Percentiles rank a stretch among this genome's conserved stretches.
Conservation (phyloP, 805 yeast genomes). For the Candida suzukii region DNA sequence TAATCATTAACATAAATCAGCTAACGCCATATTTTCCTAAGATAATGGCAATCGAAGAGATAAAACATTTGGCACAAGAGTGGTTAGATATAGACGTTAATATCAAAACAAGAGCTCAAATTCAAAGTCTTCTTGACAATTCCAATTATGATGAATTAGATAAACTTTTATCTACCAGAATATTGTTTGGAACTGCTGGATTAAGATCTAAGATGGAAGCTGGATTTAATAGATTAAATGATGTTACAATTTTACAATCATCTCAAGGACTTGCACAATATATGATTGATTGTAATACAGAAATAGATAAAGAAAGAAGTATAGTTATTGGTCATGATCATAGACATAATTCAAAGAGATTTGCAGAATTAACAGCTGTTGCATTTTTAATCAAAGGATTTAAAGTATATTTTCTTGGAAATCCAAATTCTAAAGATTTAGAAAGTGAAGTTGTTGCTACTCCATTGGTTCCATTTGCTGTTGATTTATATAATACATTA, state of each 20-base stretch:
- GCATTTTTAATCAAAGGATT: conserved; percentile 66
- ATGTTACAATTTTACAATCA: conserved; percentile 82
- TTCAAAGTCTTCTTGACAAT: conserved; percentile 33
- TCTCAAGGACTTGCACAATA: conserved; percentile 73
- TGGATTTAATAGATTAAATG: conserved; percentile 85
- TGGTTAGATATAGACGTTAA: conserved; percentile 35
- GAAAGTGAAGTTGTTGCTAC: conserved; percentile 52
- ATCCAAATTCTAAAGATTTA: conserved; percentile 3
- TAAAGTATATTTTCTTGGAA: conserved; percentile 57
- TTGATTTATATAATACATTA: conserved; percentile 53
- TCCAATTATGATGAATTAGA: conserved; percentile 39
- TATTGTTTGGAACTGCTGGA: conserved; percentile 92
- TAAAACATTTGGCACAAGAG: conserved; percentile 2
- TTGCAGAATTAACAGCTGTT: conserved; percentile 73
- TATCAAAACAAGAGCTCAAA: conserved; percentile 45
- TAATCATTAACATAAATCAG: too few species aligned
- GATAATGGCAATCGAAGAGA: too few species aligned
- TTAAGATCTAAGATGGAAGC: conserved; percentile 84
- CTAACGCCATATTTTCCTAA: too few species aligned
- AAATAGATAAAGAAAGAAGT: conserved; percentile 22
- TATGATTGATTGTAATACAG: conserved; percentile 25
- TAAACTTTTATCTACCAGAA: conserved; percentile 46
- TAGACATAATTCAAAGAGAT: conserved; percentile 68
- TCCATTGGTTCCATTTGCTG: conserved; percentile 87
- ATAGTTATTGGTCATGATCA: conserved; percentile 92